These are phyloP conservation scores for Lactuca saligna DNA, from an alignment of 129 eudicot genomes.

Conservation along the genomic window DNA sequence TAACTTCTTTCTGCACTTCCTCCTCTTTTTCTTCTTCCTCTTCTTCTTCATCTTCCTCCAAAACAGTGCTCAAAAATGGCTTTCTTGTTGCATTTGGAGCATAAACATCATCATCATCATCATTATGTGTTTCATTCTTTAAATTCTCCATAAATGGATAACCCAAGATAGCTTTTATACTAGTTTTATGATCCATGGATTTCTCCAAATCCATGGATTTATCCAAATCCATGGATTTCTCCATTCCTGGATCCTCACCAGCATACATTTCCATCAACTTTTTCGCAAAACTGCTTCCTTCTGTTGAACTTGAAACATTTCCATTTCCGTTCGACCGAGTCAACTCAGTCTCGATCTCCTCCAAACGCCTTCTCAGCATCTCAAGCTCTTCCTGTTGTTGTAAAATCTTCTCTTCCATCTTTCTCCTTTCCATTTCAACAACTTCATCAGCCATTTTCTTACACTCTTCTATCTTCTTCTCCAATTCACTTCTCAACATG, in stretches of 20 bases:
- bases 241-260: constrained; percentile 89
- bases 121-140: constrained; percentile 25
- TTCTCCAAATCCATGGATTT: constrained; percentile 68
- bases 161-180: constrained; percentile 34
- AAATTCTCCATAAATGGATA: constrained; percentile 32
- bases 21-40: constrained; percentile 47
- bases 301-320: constrained; percentile 29
- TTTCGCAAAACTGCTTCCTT: constrained; percentile 58
- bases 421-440: constrained; percentile 75
- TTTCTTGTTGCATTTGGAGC: constrained; percentile 38
- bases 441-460: constrained; percentile 68
- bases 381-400: constrained; percentile 80
- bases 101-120: constrained; percentile 24
- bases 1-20: constrained; percentile 84
- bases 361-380: constrained; percentile 61
- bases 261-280: constrained; percentile 56
- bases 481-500: constrained; percentile 61
- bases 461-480: constrained; percentile 73
- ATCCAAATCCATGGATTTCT: constrained; percentile 95
- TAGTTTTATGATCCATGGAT: constrained; percentile 22
- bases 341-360: constrained; percentile 73
- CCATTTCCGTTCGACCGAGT: constrained; percentile 25
- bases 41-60: constrained; percentile 74
- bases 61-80: constrained; percentile 70
- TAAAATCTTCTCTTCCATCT: constrained; percentile 66